Base-by-base conservation (phyloP, 1,284 basidiomycete genomes). In the Leccinum pachyderme region DNA sequence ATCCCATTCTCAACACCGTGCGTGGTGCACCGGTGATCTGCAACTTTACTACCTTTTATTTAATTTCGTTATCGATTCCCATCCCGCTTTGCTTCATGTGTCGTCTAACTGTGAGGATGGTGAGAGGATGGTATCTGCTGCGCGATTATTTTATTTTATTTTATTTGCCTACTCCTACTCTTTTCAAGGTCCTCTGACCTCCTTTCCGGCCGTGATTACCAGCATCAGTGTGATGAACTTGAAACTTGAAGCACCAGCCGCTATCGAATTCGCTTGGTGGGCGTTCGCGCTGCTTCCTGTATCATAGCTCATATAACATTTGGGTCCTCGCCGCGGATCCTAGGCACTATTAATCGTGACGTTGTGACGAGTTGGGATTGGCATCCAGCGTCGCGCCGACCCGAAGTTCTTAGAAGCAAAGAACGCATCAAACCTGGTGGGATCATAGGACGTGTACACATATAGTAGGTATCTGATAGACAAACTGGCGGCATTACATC, bases 321-420 rank as follows among this genome's bases (percentile, higher is more conserved):
- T 31, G 56, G 41, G 51, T 51, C 28, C 18, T 18, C 18, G 55
- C 66, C 64, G 63, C 66, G 66, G 59, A 68, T 64, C 64, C 59
- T 56, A 59, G 54, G 63, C 52, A 18, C 52, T 54, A 45, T 24
- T 41, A 11, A 47, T 39, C 32, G 67, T 67, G 65, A 65, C 13
- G 8, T 15, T 57, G 64, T 69, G 67, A 65, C 50, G 59, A 52
- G 55, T 47, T 33, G 11, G 29, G 11, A 25, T n/a, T 69, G 65
- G 64, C 48, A 69, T 66, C 51, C 66, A 48, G 0, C 51, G 27
- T 49, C 54, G 25, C 31, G 2, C 45, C 5, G 8, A 27, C 7
- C 11, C 50, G 29, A 31, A 31, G 29, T 45, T 47, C 43, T 33
- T 1, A 3, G 44, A 32, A 7, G 9, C 24, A 15, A 51, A 18